A percentile compares a stretch with the other conserved stretches of the same genome.
These are phyloP conservation scores for Micractinium conductrix DNA, from an alignment of 139 green algal species.

Conservation along the genomic window DNA sequence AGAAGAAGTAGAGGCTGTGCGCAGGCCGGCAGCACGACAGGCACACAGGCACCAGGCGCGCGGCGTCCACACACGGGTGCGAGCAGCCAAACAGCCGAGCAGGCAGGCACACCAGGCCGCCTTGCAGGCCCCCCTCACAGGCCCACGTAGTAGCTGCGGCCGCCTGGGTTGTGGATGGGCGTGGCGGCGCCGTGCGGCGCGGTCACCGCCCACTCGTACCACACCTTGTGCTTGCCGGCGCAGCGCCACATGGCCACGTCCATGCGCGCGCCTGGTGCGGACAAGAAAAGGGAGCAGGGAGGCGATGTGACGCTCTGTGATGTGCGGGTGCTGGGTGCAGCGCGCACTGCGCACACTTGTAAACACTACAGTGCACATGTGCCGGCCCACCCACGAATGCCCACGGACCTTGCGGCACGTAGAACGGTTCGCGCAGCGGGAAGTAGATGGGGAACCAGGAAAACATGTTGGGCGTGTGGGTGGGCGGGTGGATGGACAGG, in stretches of 20 bases:
- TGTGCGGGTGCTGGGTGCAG: too few relatives aligned
- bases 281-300: background rate
- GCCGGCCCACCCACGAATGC: background rate
- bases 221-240: slow-evolving; percentile 80
- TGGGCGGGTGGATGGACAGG: slow-evolving; percentile 90
- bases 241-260: slow-evolving; percentile 90
- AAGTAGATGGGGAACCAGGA: slow-evolving; percentile 99
- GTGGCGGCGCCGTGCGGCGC: background rate
- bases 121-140: slow-evolving; percentile 46
- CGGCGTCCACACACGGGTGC: too few relatives aligned
- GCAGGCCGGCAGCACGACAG: too few relatives aligned
- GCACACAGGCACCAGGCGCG: too few relatives aligned
- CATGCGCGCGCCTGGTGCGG: slow-evolving; percentile 47
- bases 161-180: slow-evolving; percentile 84
- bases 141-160: slow-evolving; percentile 84
- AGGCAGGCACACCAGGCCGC: too few relatives aligned
- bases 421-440: slow-evolving; percentile 72
- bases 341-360: too few relatives aligned
- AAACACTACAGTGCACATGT: too few relatives aligned
- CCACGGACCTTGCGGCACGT: slow-evolving; percentile 37
- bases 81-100: too few relatives aligned
- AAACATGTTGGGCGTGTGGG: slow-evolving; percentile 91
- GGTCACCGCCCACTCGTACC: slow-evolving; percentile 92
- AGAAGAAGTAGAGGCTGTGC: too few relatives aligned
- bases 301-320: too few relatives aligned